Evolutionary conservation across 257 asterid genomes (phyloP).

Genomic region (Gentiana straminea): DNA sequence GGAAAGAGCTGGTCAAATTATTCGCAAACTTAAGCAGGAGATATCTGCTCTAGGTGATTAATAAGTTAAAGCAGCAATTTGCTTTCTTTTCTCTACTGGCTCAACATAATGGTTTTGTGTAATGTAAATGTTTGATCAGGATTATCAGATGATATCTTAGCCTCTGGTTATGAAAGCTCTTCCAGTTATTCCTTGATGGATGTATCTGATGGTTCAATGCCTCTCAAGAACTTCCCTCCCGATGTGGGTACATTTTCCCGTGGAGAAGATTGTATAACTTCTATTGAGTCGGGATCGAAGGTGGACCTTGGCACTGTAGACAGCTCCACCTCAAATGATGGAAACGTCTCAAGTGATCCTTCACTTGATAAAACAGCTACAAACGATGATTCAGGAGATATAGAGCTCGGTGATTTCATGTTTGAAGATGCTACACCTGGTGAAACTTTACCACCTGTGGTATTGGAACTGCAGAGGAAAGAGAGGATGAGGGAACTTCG

Average conservation of each 20-base stretch:
- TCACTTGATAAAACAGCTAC: conserved; percentile 22
- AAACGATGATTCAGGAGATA: conserved; percentile 50
- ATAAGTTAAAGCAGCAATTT: conserved; percentile 9
- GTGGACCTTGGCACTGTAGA: conserved; percentile 30
- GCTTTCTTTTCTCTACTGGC: conserved; percentile 16
- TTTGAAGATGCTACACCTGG: conserved; percentile 44
- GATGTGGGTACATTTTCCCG: conserved; percentile 18
- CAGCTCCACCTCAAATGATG: conserved; percentile 19
- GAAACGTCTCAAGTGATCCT: conserved; percentile 21
- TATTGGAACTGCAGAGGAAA: conserved; percentile 59
- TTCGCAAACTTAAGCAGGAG: conserved; percentile 77
- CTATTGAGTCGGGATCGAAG: conserved; percentile 22
- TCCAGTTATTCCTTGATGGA: conserved; percentile 31
- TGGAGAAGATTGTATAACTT: conserved; percentile 23
- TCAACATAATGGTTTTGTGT: conserved; percentile 8
- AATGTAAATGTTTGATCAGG: conserved; percentile 43
- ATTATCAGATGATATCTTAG: conserved; percentile 57
- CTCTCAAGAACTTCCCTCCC: conserved; percentile 25
- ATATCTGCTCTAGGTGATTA: conserved; percentile 67
- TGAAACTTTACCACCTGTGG: conserved; percentile 32
- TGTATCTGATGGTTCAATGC: conserved; percentile 23
- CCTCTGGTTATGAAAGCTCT: conserved; percentile 50
- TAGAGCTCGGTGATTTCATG: conserved; percentile 73
- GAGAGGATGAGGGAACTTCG: conserved; percentile 65
- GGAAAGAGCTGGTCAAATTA: conserved; percentile 60